Conservation (phyloP, 805 yeast species). For the Wickerhamomyces pijperi region DNA sequence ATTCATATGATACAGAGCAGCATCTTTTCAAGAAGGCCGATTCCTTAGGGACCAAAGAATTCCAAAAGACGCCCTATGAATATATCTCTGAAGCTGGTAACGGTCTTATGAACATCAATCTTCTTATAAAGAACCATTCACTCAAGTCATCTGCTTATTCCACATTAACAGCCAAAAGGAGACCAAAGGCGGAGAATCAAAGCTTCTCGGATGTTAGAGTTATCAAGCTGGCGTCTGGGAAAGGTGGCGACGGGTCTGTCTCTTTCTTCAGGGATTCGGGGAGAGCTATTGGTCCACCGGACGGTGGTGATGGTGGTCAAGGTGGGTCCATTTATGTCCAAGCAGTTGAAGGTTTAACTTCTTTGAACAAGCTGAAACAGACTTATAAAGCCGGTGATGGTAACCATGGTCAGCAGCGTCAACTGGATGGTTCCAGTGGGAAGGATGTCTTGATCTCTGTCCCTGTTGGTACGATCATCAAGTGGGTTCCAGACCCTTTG, state of each 20-base stretch:
- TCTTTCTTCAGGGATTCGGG: slow-evolving; percentile 85
- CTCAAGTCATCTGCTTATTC: slow-evolving; percentile 28
- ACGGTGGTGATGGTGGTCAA: slow-evolving; percentile 97
- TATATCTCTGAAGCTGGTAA: slow-evolving; percentile 3
- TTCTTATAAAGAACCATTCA: slow-evolving; percentile 5
- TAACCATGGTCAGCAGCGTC: slow-evolving; percentile 56
- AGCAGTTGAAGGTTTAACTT: slow-evolving; percentile 61
- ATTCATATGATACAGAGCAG: slow-evolving; percentile 1
- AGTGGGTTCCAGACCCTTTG: slow-evolving; percentile 75
- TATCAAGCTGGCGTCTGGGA: slow-evolving; percentile 60
- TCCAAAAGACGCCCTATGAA: slow-evolving; percentile 2
- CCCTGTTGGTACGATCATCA: slow-evolving; percentile 82
- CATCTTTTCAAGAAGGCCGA: neutral
- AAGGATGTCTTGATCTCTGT: slow-evolving; percentile 70
- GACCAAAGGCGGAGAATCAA: slow-evolving; percentile 34
- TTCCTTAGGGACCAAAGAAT: neutral
- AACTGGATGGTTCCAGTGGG: slow-evolving; percentile 81
- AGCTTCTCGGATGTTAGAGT: slow-evolving; percentile 56
- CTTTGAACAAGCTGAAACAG: slow-evolving; percentile 58
- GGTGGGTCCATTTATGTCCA: slow-evolving; percentile 85
- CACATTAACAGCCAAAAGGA: slow-evolving; percentile 20
- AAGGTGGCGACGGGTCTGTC: slow-evolving; percentile 82
- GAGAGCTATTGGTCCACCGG: slow-evolving; percentile 83
- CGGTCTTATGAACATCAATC: slow-evolving; percentile 6
- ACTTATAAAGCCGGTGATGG: slow-evolving; percentile 70